Conservation (phyloP, 495 filamentous ascomycete species). For the Lentithecium fluviatile region DNA sequence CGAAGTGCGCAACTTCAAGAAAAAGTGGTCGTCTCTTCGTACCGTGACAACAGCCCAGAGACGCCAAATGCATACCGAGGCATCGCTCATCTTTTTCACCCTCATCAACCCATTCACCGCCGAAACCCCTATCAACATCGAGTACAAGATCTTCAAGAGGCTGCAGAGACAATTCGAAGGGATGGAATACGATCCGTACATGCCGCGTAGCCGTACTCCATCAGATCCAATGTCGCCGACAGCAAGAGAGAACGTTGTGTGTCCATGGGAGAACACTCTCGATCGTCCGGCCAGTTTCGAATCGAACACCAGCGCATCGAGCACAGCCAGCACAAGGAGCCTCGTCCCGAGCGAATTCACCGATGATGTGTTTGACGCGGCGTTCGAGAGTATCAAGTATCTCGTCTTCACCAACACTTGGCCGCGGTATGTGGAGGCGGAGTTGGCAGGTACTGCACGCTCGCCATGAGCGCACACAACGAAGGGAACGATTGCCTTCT, state of each 20-base stretch:
- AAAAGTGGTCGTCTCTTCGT: constrained; percentile 31
- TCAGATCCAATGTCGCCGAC: constrained; percentile 7
- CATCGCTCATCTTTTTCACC: constrained; percentile 39
- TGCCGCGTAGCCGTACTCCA: background rate
- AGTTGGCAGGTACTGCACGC: constrained; percentile 15
- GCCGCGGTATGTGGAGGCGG: constrained; percentile 35
- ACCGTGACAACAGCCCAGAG: constrained; percentile 27
- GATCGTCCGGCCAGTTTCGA: constrained; percentile 24
- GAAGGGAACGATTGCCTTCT: no score
- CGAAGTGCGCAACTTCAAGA: constrained; percentile 40
- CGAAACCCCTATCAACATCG: constrained; percentile 42
- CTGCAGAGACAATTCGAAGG: constrained; percentile 33
- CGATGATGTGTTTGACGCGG: constrained; percentile 37
- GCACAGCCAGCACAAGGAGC: constrained; percentile 17
- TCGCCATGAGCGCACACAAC: background rate
- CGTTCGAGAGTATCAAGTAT: constrained; percentile 39
- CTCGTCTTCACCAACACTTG: constrained; percentile 43
- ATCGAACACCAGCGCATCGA: constrained; percentile 15
- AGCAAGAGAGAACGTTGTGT: constrained; percentile 28
- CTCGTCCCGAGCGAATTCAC: constrained; percentile 33
- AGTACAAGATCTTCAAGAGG: constrained; percentile 33
- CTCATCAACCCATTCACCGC: constrained; percentile 40
- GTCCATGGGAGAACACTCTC: constrained; percentile 33
- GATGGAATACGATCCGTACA: constrained; percentile 29
- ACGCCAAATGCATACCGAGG: constrained; percentile 37